Evolutionary conservation across 345 rosid species (phyloP), one percentile per base, ranked within the genome.

Genomic region (Lepidium africanum): DNA sequence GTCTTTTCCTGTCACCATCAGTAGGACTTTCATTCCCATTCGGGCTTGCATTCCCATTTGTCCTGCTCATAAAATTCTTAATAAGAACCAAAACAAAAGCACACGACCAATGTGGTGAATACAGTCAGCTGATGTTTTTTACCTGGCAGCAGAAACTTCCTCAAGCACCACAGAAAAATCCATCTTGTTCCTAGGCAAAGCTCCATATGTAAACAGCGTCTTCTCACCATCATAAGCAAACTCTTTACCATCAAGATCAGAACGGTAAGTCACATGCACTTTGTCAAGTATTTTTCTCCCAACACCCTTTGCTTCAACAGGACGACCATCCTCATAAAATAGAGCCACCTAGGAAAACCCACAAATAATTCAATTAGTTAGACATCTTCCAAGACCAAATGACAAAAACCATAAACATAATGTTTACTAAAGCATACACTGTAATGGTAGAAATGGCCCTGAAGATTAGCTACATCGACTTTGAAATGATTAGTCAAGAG

Each of bases 201-300:
- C 52, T 37, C 97, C 99, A 65, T 76, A 65, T 7, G 97, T 88
- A 62, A 94, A 94, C 43, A 94, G 53, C 11, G 96, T 91, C 68
- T 91, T 91, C 71, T 91, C 99, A 1, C 99, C 99, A 45, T 94
- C 97, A 64, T 94, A 94, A 7, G 99, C 99, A 59, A 94, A 81
- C 27, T 85, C 72, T 60, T 91, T 94, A 30, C 88, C 91, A n/a
- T 54, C 86, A 10, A 94, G 59, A 65, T 88, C 97, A 59, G 79
- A 37, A 9, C 45, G 69, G 57, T 94, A 87, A 2, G 95, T 94
- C 62, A 85, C 87, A 4, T 91, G 87, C 16, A 91, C 88, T 60
- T 77, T 80, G 27, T 94, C 92, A 16, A 94, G 76, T 4, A 89
- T 80, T 30, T 79, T 85, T 55, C 97, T 78, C 32, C 97, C 99